phyloP scores from a whole-genome alignment of 441 rosid species.

The Gossypium aridum region DNA sequence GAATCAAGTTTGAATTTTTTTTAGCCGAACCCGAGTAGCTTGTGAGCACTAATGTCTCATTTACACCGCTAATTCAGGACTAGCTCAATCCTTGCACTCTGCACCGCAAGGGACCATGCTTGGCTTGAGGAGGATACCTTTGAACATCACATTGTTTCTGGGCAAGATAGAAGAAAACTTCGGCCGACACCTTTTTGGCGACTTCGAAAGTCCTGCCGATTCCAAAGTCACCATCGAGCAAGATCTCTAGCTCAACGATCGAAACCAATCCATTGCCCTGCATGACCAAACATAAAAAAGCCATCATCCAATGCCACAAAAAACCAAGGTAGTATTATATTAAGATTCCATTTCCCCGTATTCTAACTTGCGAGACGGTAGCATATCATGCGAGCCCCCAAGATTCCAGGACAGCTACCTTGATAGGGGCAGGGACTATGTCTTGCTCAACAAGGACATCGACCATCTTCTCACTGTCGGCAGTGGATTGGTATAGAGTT shows the following conservation, averaged over 20 bases:
- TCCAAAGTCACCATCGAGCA: constrained; percentile 77
- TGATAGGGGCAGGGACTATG: constrained; percentile 46
- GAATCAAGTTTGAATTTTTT: too few relatives aligned
- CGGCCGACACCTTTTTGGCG: constrained; percentile 76
- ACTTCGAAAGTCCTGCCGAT: constrained; percentile 84
- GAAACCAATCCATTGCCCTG: constrained; percentile 88
- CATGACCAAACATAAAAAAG: neutral
- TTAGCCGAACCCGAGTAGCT: too few relatives aligned
- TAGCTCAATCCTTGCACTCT: constrained; percentile 66
- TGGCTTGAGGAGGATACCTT: constrained; percentile 89
- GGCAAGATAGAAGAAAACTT: constrained; percentile 80
- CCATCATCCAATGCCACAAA: neutral
- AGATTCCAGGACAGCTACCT: constrained; percentile 34
- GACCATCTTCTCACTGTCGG: constrained; percentile 49
- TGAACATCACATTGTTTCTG: constrained; percentile 80
- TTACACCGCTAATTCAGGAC: constrained; percentile 11
- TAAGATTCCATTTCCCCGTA: constrained; percentile 10
- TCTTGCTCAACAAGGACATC: constrained; percentile 50
- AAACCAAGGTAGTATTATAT: neutral
- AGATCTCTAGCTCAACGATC: constrained; percentile 87
- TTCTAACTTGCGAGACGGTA: constrained; percentile 59
- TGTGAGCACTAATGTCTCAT: too few relatives aligned
- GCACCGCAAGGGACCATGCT: constrained; percentile 96
- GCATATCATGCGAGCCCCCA: constrained; percentile 98
- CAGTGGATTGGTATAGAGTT: constrained; percentile 59